phyloP scores from a whole-genome alignment of 2,329 filamentous ascomycete species.

The Talaromyces albobiverticillius region DNA sequence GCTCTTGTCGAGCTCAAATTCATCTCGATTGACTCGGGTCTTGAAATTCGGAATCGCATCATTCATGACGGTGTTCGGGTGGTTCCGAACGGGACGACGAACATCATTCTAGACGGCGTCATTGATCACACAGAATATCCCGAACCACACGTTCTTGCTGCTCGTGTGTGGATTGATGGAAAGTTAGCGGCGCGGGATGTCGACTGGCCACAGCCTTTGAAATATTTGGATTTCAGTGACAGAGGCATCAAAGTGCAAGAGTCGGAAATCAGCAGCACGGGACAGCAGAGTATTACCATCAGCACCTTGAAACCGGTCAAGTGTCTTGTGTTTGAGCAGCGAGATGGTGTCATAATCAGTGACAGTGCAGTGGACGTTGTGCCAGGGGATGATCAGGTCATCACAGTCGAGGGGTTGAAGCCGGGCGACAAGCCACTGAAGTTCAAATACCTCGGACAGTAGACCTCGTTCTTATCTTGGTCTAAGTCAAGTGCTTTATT shows the following conservation, averaged over 20 bases:
- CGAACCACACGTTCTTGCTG: constrained; percentile 52
- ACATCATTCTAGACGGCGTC: constrained; percentile 45
- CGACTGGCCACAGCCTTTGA: constrained; percentile 60
- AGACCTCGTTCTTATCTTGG: too few species aligned
- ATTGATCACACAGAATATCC: constrained; percentile 40
- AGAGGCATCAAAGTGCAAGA: constrained; percentile 6
- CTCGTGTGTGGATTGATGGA: constrained; percentile 51
- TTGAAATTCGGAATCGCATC: constrained; percentile 21
- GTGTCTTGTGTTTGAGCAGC: constrained; percentile 58
- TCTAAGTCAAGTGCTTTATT: too few species aligned
- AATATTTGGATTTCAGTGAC: constrained; percentile 25
- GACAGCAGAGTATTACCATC: not conserved
- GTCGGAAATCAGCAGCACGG: constrained; percentile 39
- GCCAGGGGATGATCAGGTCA: constrained; percentile 52
- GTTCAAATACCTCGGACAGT: constrained; percentile 10
- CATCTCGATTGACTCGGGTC: constrained; percentile 54
- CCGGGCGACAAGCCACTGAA: constrained; percentile 1
- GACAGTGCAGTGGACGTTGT: constrained; percentile 59
- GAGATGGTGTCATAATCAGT: constrained; percentile 51
- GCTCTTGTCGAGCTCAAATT: constrained; percentile 45
- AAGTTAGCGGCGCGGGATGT: constrained; percentile 53
- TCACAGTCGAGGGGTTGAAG: constrained; percentile 22
- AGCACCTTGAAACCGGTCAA: constrained; percentile 44
- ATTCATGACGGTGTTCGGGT: constrained; percentile 44
- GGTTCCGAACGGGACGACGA: constrained; percentile 55